phyloP scores from a whole-genome alignment of 148 eudicot species.

The Rhododendron kiyosumense region DNA sequence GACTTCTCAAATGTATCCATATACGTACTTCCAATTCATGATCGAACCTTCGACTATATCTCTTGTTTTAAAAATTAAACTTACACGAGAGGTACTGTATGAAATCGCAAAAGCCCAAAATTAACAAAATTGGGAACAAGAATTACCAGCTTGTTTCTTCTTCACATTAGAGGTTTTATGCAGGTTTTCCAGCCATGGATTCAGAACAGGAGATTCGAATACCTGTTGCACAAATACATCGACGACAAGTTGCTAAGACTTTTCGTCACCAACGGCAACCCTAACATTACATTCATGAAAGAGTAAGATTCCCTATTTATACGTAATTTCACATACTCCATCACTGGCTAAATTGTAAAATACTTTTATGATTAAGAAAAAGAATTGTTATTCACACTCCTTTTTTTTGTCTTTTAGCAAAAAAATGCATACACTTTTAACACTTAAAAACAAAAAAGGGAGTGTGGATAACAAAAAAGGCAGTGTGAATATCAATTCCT shows the following conservation, averaged over 20 bases:
- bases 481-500: too few relatives aligned
- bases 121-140: not conserved
- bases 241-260: conserved; percentile 26
- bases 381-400: too few relatives aligned
- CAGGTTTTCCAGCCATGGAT: conserved; percentile 41
- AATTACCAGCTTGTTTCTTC: not conserved
- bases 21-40: too few relatives aligned
- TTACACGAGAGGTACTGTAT: not conserved
- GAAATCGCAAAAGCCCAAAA: too few relatives aligned
- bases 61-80: not conserved
- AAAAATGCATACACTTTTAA: too few relatives aligned
- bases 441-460: too few relatives aligned
- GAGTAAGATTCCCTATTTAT: conserved; percentile 7
- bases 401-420: too few relatives aligned
- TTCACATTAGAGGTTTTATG: not conserved
- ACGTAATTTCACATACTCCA: not conserved
- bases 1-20: not conserved
- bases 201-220: conserved; percentile 31
- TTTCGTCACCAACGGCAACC: conserved; percentile 20
- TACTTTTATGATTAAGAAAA: too few relatives aligned
- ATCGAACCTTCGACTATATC: not conserved
- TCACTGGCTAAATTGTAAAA: too few relatives aligned
- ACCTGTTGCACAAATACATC: conserved; percentile 25
- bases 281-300: conserved; percentile 23
- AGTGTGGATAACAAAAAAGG: too few relatives aligned